Evolutionary conservation across 257 asterid species (phyloP).

Genomic region (Solanum virginianum): DNA sequence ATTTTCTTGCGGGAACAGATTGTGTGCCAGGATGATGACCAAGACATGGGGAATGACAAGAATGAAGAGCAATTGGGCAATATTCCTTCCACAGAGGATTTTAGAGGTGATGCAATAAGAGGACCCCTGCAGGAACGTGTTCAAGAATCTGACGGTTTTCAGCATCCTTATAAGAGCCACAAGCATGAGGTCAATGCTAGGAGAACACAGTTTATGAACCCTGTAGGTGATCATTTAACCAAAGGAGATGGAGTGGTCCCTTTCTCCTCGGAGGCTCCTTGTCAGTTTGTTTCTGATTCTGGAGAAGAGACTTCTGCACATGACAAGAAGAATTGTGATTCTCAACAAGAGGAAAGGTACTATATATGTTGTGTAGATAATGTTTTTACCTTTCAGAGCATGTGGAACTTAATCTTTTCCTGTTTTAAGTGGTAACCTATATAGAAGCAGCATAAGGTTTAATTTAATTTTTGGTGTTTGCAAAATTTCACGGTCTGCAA

Average conservation of each 20-base stretch:
- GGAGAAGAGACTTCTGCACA: slow-evolving; percentile 16
- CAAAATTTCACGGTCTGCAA: neutral
- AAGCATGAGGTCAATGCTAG: slow-evolving; percentile 33
- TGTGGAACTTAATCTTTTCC: neutral
- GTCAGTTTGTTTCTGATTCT: slow-evolving; percentile 18
- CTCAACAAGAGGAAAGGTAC: slow-evolving; percentile 50
- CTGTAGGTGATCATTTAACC: slow-evolving; percentile 16
- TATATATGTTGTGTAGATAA: neutral
- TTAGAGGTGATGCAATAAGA: slow-evolving; percentile 39
- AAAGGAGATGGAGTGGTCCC: slow-evolving; percentile 26
- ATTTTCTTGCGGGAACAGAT: slow-evolving; percentile 42
- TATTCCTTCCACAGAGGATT: slow-evolving; percentile 21
- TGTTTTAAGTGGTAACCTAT: neutral
- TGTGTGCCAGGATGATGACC: slow-evolving; percentile 50
- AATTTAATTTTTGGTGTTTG: neutral
- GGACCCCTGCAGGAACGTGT: slow-evolving; percentile 35
- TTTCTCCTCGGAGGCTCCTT: slow-evolving; percentile 21
- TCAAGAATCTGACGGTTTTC: slow-evolving; percentile 20
- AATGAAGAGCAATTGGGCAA: slow-evolving; percentile 34
- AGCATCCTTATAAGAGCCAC: slow-evolving; percentile 31
- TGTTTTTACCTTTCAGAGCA: neutral
- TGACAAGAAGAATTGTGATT: slow-evolving; percentile 20
- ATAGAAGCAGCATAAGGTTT: neutral
- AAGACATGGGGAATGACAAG: slow-evolving; percentile 13
- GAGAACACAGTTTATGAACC: slow-evolving; percentile 24